Evolutionary conservation across 2,329 filamentous ascomycete genomes (phyloP), one percentile per base, ranked within the genome.

Genomic region (Ilyonectria mors-panacis): DNA sequence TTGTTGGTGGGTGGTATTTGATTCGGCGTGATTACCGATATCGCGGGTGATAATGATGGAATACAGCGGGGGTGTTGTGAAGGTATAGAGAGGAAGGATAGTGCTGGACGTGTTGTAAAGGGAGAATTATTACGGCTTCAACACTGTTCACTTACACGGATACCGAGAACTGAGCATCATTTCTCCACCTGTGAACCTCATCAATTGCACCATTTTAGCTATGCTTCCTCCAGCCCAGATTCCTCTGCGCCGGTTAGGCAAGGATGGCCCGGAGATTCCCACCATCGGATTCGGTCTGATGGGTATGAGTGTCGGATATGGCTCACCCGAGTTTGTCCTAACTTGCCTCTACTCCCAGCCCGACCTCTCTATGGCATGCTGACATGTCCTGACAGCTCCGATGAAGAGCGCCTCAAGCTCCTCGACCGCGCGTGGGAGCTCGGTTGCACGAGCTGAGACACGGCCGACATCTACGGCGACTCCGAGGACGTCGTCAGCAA

Each of bases 271-370:
- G 0, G 72, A 82, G 21, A 84, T 90, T 35, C 81, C 84, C 4
- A 80, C 81, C 9, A 71, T 89, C 8, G 87, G 88, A 12, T 83
- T 88, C 35, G 87, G 88, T 17, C 78, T 85, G 23, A 89, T 89
- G 87, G 86, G 86, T 3, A 70, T 85, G 26, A 78, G 78, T 26
- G 50, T 73, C 1, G 78, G 69, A 48, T 84, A 84, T 44, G 82
- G 83, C 26, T 37, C 69, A 19, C n/a, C 68, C 3, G 68, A 64
- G 73, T 76, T 65, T 48, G 69, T 67, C 71, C 1, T 45, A 64
- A 4, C 71, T 61, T 55, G 70, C 17, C 1, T 26, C 28, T 26
- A 51, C 30, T 33, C 30, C 9, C 30, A 33, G 30, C 30, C 35
- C 1, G 47, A 35, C 21, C 6, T 15, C n/a, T 8, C 17, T 4